Percentiles rank a stretch among this genome's conserved stretches.
phyloP scores from a whole-genome alignment of 306 rosid species.

The Prunus davidiana region DNA sequence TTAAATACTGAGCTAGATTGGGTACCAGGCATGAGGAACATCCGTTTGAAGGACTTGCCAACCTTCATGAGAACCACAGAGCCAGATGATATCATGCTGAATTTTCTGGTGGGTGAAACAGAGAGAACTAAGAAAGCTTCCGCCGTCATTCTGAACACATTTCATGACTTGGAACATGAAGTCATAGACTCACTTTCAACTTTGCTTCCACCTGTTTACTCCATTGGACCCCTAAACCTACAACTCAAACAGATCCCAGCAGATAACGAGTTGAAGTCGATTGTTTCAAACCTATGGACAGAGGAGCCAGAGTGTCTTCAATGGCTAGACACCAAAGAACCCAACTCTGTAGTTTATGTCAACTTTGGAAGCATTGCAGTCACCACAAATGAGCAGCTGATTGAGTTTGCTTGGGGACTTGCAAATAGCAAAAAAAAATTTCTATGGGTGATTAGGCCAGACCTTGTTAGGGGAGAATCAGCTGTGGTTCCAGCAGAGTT shows the following conservation, averaged over 20 bases:
- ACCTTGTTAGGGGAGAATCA: conserved; percentile 2
- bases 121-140: conserved; percentile 39
- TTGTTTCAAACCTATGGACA: conserved; percentile 65
- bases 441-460: conserved; percentile 14
- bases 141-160: conserved; percentile 58
- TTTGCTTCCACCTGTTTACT: conserved; percentile 42
- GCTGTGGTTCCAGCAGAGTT: conserved; percentile 16
- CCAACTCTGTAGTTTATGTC: not conserved
- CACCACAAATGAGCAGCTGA: not conserved
- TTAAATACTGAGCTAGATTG: conserved; percentile 51
- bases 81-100: conserved; percentile 36
- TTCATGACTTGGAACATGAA: conserved; percentile 46
- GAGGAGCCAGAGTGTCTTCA: conserved; percentile 51
- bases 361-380: conserved; percentile 12
- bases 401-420: conserved; percentile 14
- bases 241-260: conserved; percentile 22
- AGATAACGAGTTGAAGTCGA: not conserved
- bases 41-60: conserved; percentile 51
- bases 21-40: conserved; percentile 54
- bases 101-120: not conserved
- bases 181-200: conserved; percentile 33
- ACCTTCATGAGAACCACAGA: conserved; percentile 57
- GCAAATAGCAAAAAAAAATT: not conserved
- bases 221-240: conserved; percentile 58
- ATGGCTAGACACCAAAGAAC: conserved; percentile 45